Evolutionary conservation across 441 rosid genomes (phyloP).

Genomic region (Macaranga tanarius): DNA sequence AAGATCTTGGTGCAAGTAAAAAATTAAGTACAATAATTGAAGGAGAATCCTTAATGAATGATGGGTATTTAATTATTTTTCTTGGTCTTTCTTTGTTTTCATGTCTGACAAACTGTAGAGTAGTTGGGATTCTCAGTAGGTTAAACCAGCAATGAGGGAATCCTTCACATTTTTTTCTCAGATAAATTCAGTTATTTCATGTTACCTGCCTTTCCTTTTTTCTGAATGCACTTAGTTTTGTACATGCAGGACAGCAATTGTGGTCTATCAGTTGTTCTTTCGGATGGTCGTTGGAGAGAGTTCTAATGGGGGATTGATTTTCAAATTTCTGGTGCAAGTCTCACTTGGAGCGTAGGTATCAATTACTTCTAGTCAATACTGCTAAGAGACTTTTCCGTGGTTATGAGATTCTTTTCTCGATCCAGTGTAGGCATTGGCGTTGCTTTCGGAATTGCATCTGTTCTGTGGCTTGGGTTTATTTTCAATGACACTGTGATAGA

Average conservation of each 20-base stretch:
- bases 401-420: constrained; percentile 33
- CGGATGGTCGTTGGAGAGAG: constrained; percentile 80
- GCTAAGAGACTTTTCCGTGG: constrained; percentile 19
- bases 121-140: constrained; percentile 9
- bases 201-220: constrained; percentile 20
- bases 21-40: constrained; percentile 86
- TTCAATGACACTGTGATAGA: constrained; percentile 86
- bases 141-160: constrained; percentile 11
- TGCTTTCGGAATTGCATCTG: constrained; percentile 84
- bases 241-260: constrained; percentile 79
- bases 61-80: constrained; percentile 55
- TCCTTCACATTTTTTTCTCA: not conserved
- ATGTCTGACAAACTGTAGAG: constrained; percentile 5
- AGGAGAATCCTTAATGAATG: constrained; percentile 98
- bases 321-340: constrained; percentile 66
- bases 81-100: constrained; percentile 20
- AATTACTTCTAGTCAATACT: constrained; percentile 13
- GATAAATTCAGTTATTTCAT: constrained; percentile 9
- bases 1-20: constrained; percentile 95
- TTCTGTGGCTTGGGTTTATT: constrained; percentile 84
- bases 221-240: constrained; percentile 25
- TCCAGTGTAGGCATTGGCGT: constrained; percentile 86
- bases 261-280: constrained; percentile 80
- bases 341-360: constrained; percentile 85
- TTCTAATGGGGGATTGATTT: constrained; percentile 50